phyloP scores from a whole-genome alignment of 352 stramenopile genomes.

The Phytophthora megakarya region DNA sequence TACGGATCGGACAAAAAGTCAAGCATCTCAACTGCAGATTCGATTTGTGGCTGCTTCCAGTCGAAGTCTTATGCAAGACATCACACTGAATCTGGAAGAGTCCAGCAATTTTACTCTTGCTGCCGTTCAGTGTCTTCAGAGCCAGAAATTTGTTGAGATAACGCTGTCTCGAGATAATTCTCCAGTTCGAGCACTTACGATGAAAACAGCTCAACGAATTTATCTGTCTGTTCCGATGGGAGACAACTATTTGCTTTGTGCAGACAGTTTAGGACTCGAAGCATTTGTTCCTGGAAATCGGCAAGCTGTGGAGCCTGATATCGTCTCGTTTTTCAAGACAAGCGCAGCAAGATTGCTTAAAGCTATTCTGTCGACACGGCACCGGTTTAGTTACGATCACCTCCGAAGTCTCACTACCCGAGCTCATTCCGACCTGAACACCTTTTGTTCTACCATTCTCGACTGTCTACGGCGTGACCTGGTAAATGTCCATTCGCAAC shows the following conservation, averaged over 20 bases:
- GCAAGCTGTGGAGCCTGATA: constrained; percentile 51
- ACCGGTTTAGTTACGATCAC: constrained; percentile 53
- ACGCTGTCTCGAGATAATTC: constrained; percentile 36
- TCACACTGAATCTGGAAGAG: constrained; percentile 38
- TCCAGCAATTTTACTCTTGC: constrained; percentile 39
- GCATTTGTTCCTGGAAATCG: constrained; percentile 46
- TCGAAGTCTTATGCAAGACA: constrained; percentile 52
- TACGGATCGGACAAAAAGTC: constrained; percentile 18
- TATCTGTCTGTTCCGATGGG: constrained; percentile 51
- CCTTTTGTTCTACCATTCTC: constrained; percentile 46
- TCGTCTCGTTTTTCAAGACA: constrained; percentile 53
- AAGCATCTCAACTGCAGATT: constrained; percentile 30
- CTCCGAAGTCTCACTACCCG: constrained; percentile 38
- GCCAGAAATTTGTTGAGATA: constrained; percentile 39
- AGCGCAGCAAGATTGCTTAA: constrained; percentile 41
- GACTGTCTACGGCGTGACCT: constrained; percentile 56
- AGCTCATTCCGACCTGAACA: constrained; percentile 44
- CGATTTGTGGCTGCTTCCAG: constrained; percentile 47
- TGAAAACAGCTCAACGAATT: constrained; percentile 40
- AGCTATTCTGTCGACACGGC: constrained; percentile 41
- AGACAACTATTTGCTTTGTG: constrained; percentile 59
- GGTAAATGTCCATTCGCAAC: constrained; percentile 60
- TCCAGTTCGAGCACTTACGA: constrained; percentile 34
- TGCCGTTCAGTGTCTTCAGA: constrained; percentile 51
- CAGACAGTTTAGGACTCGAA: constrained; percentile 60